Evolutionary conservation across 352 stramenopile species (phyloP).

Genomic region (Phytopythium oedochilum): DNA sequence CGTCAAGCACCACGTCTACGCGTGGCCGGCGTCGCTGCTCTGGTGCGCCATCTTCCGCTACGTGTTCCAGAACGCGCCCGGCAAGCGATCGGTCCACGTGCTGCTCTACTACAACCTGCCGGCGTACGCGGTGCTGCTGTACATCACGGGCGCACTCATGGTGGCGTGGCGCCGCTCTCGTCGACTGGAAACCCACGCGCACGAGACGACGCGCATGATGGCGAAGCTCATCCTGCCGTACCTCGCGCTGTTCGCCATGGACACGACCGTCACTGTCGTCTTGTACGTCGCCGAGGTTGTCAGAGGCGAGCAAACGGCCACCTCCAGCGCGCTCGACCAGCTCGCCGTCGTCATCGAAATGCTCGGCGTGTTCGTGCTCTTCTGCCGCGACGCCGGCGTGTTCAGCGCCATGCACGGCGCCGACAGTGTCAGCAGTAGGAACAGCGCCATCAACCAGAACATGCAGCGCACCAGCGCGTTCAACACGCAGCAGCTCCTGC

Average conservation of each 20-base stretch:
- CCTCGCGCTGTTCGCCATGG: constrained; percentile 52
- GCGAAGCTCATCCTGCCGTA: constrained; percentile 83
- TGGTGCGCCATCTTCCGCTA: constrained; percentile 74
- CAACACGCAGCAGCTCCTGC: constrained; percentile 11
- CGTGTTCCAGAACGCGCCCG: constrained; percentile 30
- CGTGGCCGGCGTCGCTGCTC: constrained; percentile 64
- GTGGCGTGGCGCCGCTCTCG: constrained; percentile 67
- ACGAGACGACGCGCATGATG: constrained; percentile 74
- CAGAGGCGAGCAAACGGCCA: constrained; percentile 26
- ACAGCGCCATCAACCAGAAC: constrained; percentile 12
- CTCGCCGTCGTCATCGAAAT: constrained; percentile 68
- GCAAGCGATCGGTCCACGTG: constrained; percentile 28
- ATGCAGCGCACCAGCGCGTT: constrained; percentile 10
- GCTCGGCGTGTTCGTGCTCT: constrained; percentile 67
- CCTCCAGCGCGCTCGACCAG: constrained; percentile 61
- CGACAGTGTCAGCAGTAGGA: constrained; percentile 1
- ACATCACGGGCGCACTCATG: constrained; percentile 52
- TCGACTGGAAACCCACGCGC: constrained; percentile 67
- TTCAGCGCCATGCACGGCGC: constrained; percentile 27
- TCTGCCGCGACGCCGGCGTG: constrained; percentile 64
- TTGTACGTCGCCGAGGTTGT: constrained; percentile 49
- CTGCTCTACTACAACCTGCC: constrained; percentile 70
- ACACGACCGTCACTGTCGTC: constrained; percentile 40
- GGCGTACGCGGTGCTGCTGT: constrained; percentile 60
- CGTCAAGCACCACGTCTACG: constrained; percentile 77